These are phyloP conservation scores for Cucurbita moschata DNA, from an alignment of 306 rosid species.

Conservation along the genomic window DNA sequence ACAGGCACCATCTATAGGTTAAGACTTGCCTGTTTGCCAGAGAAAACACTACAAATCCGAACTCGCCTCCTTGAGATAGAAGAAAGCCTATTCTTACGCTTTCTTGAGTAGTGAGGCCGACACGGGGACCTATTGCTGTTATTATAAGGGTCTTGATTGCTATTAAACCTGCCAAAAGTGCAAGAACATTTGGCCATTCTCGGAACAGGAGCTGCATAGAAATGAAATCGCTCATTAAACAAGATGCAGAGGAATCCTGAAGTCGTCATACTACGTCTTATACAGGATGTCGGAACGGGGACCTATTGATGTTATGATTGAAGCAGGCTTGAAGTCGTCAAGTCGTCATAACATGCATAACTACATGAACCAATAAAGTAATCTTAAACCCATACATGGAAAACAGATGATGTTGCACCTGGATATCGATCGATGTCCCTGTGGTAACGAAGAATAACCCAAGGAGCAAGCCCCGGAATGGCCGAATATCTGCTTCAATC, in stretches of 20 bases:
- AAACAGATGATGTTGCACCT: conserved; percentile 29
- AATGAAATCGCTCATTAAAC: background rate
- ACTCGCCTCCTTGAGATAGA: conserved; percentile 97
- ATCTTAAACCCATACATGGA: background rate
- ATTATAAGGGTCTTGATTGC: conserved; percentile 84
- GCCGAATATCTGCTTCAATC: conserved; percentile 99
- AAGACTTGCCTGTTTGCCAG: conserved; percentile 69
- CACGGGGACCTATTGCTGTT: conserved; percentile 96
- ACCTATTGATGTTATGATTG: no score
- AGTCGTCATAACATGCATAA: background rate
- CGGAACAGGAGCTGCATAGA: conserved; percentile 70
- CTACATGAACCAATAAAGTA: background rate
- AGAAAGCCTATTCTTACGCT: conserved; percentile 97
- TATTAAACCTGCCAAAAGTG: conserved; percentile 87
- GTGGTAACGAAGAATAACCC: conserved; percentile 89
- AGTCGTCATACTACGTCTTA: background rate
- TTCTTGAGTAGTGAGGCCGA: conserved; percentile 80
- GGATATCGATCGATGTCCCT: conserved; percentile 82
- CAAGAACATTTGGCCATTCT: conserved; percentile 97
- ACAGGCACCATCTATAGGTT: background rate
- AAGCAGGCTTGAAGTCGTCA: no score
- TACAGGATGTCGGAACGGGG: no score
- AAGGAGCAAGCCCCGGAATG: conserved; percentile 93
- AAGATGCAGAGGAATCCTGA: background rate
- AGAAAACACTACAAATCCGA: conserved; percentile 88